Evolutionary conservation across 192 early-diverging fungal species (phyloP), one percentile per base, ranked within the genome.

Genomic region (Backusella tarrabulga): DNA sequence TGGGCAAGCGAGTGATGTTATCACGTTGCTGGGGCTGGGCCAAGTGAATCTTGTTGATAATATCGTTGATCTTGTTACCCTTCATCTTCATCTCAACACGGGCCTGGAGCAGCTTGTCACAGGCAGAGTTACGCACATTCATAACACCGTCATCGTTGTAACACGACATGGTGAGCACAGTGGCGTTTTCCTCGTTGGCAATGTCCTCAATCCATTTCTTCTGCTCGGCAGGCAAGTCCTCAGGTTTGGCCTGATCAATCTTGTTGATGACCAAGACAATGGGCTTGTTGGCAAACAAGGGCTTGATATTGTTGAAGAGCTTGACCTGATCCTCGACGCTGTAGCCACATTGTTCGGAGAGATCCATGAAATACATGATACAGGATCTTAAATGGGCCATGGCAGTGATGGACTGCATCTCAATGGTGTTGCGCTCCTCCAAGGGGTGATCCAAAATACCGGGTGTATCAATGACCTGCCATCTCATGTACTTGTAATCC

Each of bases 391-490:
- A 85, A 83, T 99, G 98, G 11, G 98, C 98, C 67, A 99, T 88
- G 36, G 98, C 98, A 9, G 98, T 99, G 80, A 99, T 97, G 70
- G 97, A 98, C 88, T 99, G 98, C 98, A 99, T 99, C 87, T 99
- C 98, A 78, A 99, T 99, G 38, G 97, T 98, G 87, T 99, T 99
- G 79, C 97, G 91, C 80, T 99, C 92, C 87, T 99, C 98, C 70
- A 99, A 89, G 29, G 98, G 97, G 83, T 98, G 98, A 87, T 99
- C 98, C 63, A 99, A 89, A 83, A 99, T 98, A 72, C 98, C 98
- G 40, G 98, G 98, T 54, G 98, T 99, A 84, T 99, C 98, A 73
- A 99, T 99, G n/a, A 99, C 98, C 85, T 99, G 98, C 98, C 98
- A 99, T 83, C 97, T 88, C 85, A 98, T 88, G 85, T 99, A 97